A percentile compares a stretch with the other conserved stretches of the same genome.
Evolutionary conservation across 2,329 filamentous ascomycete genomes (phyloP).

Genomic region (Fusarium sp.): DNA sequence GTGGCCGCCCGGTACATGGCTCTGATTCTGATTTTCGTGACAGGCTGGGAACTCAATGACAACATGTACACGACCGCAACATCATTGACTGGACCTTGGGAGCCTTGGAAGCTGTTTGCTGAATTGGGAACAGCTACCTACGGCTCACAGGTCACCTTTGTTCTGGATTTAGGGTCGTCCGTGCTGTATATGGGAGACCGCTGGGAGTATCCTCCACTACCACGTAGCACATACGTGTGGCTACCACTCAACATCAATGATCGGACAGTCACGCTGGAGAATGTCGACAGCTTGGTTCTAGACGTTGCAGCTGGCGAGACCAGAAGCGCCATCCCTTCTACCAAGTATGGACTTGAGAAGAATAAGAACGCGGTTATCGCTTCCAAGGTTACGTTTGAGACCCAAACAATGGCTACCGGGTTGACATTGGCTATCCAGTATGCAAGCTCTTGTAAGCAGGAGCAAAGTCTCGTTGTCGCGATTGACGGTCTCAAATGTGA

Average conservation of each 20-base stretch:
- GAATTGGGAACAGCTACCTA: slow-evolving; percentile 67
- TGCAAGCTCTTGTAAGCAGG: neutral
- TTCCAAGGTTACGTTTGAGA: neutral
- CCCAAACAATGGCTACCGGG: neutral
- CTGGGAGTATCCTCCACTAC: slow-evolving; percentile 69
- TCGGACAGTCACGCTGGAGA: slow-evolving; percentile 39
- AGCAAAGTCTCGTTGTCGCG: neutral
- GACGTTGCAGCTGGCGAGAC: neutral
- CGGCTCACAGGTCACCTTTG: slow-evolving; percentile 68
- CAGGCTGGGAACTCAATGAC: slow-evolving; percentile 68
- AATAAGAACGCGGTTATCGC: neutral
- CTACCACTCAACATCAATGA: slow-evolving; percentile 67
- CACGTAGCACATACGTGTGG: slow-evolving; percentile 73
- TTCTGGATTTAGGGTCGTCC: slow-evolving; percentile 58
- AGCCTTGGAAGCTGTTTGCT: slow-evolving; percentile 68
- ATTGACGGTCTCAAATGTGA: neutral
- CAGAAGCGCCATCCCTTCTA: neutral
- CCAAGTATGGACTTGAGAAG: neutral
- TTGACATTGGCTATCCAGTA: neutral
- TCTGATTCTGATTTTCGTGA: neutral
- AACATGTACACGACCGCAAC: slow-evolving; percentile 56
- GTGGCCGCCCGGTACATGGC: too few species aligned
- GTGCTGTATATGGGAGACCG: slow-evolving; percentile 75
- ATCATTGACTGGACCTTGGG: slow-evolving; percentile 70
- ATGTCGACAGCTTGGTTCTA: neutral